Percentiles rank a stretch among this genome's conserved stretches.
phyloP scores from a whole-genome alignment of 2,329 filamentous ascomycete genomes.

The Xylariaceae sp. region DNA sequence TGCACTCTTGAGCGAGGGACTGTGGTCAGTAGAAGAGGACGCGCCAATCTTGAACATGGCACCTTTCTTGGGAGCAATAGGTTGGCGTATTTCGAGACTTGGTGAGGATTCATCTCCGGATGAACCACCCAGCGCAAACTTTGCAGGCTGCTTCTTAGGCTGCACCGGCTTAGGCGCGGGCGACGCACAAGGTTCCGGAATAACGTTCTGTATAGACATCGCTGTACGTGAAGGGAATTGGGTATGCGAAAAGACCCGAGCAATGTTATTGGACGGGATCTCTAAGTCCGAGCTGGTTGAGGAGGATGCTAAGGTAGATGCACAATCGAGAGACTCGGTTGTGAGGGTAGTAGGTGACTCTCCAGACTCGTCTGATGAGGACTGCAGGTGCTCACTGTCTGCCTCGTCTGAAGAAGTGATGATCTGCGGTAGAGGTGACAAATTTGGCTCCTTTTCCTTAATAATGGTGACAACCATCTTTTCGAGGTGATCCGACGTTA shows the following conservation, averaged over 20 bases:
- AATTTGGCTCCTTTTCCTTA: slow-evolving; percentile 70
- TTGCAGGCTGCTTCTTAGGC: slow-evolving; percentile 55
- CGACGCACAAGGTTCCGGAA: slow-evolving; percentile 56
- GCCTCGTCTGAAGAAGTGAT: slow-evolving; percentile 35
- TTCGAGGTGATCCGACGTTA: slow-evolving; percentile 86
- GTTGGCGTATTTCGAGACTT: slow-evolving; percentile 42
- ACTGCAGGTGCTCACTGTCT: slow-evolving; percentile 42
- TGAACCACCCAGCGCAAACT: slow-evolving; percentile 70
- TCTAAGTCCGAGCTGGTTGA: slow-evolving; percentile 41
- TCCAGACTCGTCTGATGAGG: slow-evolving; percentile 47
- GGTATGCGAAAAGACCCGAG: slow-evolving; percentile 80
- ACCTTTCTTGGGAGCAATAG: slow-evolving; percentile 34
- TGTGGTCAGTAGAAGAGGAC: slow-evolving; percentile 68
- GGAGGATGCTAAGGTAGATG: slow-evolving; percentile 15
- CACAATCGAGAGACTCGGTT: slow-evolving; percentile 27
- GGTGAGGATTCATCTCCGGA: slow-evolving; percentile 73
- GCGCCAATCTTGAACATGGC: slow-evolving; percentile 50
- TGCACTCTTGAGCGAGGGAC: slow-evolving; percentile 57
- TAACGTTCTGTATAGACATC: slow-evolving; percentile 49
- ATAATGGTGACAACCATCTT: slow-evolving; percentile 94
- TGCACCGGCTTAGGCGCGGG: slow-evolving; percentile 62
- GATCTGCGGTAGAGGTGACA: slow-evolving; percentile 46
- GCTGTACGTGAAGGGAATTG: slow-evolving; percentile 50
- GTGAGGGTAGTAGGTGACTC: slow-evolving; percentile 42
- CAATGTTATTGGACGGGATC: slow-evolving; percentile 40